phyloP scores from a whole-genome alignment of 768 basidiomycete genomes.

The Calocera viscosa region DNA sequence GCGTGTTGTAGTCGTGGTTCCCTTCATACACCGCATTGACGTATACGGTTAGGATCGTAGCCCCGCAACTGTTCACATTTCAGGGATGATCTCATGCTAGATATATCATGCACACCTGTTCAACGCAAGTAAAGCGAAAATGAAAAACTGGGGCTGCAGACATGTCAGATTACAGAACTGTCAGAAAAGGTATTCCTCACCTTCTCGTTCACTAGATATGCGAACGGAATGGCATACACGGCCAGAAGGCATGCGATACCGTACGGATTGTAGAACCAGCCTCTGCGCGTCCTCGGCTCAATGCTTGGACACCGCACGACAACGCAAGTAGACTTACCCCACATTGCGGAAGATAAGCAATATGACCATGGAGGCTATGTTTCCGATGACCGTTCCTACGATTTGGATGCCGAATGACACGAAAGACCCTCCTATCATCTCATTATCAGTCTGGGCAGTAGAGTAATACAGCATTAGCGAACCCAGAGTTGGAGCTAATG shows the following conservation, averaged over 20 bases:
- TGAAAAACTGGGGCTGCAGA: constrained; percentile 17
- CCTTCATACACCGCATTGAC: constrained; percentile 19
- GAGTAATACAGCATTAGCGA: not conserved
- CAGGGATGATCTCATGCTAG: not conserved
- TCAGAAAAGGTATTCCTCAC: not conserved
- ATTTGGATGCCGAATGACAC: constrained; percentile 26
- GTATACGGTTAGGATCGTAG: constrained; percentile 18
- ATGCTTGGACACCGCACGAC: not conserved
- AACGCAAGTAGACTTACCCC: not conserved
- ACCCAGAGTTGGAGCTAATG: constrained; percentile 23
- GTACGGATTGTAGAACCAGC: constrained; percentile 10
- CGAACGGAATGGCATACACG: constrained; percentile 17
- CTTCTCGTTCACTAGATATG: constrained; percentile 15
- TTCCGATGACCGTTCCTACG: constrained; percentile 21
- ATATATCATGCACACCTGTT: constrained; percentile 15
- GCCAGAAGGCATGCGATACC: constrained; percentile 17
- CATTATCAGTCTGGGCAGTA: not conserved
- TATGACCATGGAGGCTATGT: constrained; percentile 10
- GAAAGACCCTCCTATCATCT: constrained; percentile 19
- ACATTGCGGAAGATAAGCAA: not conserved
- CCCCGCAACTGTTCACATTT: not conserved
- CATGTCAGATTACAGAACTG: not conserved
- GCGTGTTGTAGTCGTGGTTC: constrained; percentile 20
- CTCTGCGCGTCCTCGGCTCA: not conserved
- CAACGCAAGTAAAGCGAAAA: constrained; percentile 17